Conservation (phyloP, 257 asterid species). For the Nicotiana knightiana region DNA sequence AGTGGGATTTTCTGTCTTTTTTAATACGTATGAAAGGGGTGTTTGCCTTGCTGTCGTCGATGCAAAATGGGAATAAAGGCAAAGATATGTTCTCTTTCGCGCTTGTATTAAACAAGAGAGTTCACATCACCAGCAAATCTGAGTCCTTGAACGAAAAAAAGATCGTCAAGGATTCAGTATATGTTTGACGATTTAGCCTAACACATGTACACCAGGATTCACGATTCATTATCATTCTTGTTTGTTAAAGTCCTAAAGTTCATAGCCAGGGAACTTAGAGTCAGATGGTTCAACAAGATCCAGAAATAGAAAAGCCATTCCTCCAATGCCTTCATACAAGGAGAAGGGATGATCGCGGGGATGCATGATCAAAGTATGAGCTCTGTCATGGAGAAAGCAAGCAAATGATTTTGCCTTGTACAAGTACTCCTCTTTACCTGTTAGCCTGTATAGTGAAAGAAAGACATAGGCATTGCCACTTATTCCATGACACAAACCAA, state of each 20-base stretch:
- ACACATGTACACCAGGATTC: too few relatives aligned
- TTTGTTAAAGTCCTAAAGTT: constrained; percentile 31
- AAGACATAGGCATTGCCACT: constrained; percentile 76
- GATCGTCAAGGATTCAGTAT: too few relatives aligned
- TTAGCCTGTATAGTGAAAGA: constrained; percentile 53
- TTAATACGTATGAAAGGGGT: too few relatives aligned
- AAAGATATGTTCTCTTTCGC: too few relatives aligned
- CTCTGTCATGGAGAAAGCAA: constrained; percentile 59
- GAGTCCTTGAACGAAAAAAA: too few relatives aligned
- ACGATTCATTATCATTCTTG: not conserved
- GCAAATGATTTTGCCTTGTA: constrained; percentile 73
- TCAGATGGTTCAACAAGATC: constrained; percentile 52
- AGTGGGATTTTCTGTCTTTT: not conserved
- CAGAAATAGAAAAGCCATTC: constrained; percentile 64
- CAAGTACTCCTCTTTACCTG: constrained; percentile 56
- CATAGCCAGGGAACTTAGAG: constrained; percentile 65
- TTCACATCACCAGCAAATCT: too few relatives aligned
- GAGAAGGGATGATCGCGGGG: constrained; percentile 76
- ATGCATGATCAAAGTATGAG: constrained; percentile 59
- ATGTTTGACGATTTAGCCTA: too few relatives aligned
- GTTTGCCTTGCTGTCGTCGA: too few relatives aligned
- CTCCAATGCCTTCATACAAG: constrained; percentile 71
- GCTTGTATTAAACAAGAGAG: not conserved
- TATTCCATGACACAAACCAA: constrained; percentile 81
- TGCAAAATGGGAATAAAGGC: too few relatives aligned